A percentile compares a stretch with the other conserved stretches of the same genome.
These are phyloP conservation scores for Phaeophleospora eucalypticola DNA, from an alignment of 2,329 filamentous ascomycete species.

Conservation along the genomic window DNA sequence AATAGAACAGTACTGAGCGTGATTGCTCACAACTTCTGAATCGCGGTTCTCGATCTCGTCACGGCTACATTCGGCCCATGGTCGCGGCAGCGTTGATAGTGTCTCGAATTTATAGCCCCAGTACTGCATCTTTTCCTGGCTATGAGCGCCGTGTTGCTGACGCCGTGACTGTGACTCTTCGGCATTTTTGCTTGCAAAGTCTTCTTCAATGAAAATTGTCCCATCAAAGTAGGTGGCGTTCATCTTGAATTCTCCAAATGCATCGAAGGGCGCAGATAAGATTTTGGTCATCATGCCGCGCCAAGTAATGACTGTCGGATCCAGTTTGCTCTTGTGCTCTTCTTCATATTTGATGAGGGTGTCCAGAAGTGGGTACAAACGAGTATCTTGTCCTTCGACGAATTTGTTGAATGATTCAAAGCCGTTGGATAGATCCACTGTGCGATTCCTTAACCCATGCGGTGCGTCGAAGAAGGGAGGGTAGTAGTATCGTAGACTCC, in stretches of 20 bases:
- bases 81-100: slow-evolving; percentile 67
- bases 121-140: slow-evolving; percentile 81
- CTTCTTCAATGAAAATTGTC: slow-evolving; percentile 84
- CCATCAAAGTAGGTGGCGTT: slow-evolving; percentile 81
- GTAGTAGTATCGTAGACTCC: slow-evolving; percentile 58
- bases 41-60: slow-evolving; percentile 76
- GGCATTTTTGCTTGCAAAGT: slow-evolving; percentile 67
- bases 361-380: slow-evolving; percentile 76
- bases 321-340: slow-evolving; percentile 44
- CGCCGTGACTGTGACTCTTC: slow-evolving; percentile 47
- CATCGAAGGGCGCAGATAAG: slow-evolving; percentile 77
- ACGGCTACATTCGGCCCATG: slow-evolving; percentile 69
- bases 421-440: slow-evolving; percentile 71
- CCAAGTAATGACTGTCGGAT: slow-evolving; percentile 85
- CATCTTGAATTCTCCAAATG: slow-evolving; percentile 89
- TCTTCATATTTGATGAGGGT: slow-evolving; percentile 72
- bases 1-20: slow-evolving; percentile 92
- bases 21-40: slow-evolving; percentile 72
- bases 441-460: slow-evolving; percentile 32
- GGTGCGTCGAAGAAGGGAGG: slow-evolving; percentile 48
- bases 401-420: slow-evolving; percentile 74
- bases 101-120: slow-evolving; percentile 98
- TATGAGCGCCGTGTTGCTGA: slow-evolving; percentile 47
- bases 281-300: slow-evolving; percentile 99
- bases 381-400: slow-evolving; percentile 81